Percentiles rank a stretch among this genome's conserved stretches.
phyloP scores from a whole-genome alignment of 1,139 yeast species.

The Candida gigantensis region DNA sequence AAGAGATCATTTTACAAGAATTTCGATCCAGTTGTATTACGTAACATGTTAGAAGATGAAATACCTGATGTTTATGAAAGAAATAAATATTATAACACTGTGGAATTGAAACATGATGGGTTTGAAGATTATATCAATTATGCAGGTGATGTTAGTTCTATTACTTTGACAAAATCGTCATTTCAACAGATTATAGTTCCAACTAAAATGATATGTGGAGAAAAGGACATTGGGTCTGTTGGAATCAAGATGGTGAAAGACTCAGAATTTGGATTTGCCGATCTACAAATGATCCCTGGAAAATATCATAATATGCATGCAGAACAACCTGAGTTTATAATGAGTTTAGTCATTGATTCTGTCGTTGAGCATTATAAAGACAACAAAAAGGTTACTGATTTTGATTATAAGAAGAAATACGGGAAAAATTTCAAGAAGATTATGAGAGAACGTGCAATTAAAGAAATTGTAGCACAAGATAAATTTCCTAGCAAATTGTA shows the following conservation, averaged over 20 bases:
- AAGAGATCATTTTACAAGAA: constrained; percentile 46
- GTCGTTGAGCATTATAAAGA: constrained; percentile 9
- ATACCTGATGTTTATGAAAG: constrained; percentile 31
- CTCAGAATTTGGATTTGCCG: constrained; percentile 8
- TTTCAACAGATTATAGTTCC: constrained; percentile 37
- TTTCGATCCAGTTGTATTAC: constrained; percentile 46
- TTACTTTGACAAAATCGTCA: constrained; percentile 31
- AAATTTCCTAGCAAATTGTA: constrained; percentile 12
- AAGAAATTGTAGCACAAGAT: constrained; percentile 7
- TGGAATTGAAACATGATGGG: constrained; percentile 16
- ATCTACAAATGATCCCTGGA: constrained; percentile 38
- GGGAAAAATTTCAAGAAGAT: constrained; percentile 13
- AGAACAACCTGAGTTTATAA: constrained; percentile 52
- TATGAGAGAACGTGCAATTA: constrained; percentile 10
- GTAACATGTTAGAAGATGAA: constrained; percentile 47
- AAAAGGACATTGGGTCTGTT: constrained; percentile 27
- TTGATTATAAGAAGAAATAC: constrained; percentile 9
- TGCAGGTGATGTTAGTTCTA: constrained; percentile 31
- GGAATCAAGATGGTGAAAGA: constrained; percentile 3
- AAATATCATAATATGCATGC: constrained; percentile 50
- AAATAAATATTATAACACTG: constrained; percentile 35
- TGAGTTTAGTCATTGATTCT: constrained; percentile 12
- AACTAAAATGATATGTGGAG: constrained; percentile 50
- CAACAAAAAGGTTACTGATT: constrained; percentile 10
- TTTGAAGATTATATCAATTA: constrained; percentile 14